These are phyloP conservation scores for Cladorrhinum sp. DNA, from an alignment of 2,329 filamentous ascomycete genomes.

Conservation along the genomic window DNA sequence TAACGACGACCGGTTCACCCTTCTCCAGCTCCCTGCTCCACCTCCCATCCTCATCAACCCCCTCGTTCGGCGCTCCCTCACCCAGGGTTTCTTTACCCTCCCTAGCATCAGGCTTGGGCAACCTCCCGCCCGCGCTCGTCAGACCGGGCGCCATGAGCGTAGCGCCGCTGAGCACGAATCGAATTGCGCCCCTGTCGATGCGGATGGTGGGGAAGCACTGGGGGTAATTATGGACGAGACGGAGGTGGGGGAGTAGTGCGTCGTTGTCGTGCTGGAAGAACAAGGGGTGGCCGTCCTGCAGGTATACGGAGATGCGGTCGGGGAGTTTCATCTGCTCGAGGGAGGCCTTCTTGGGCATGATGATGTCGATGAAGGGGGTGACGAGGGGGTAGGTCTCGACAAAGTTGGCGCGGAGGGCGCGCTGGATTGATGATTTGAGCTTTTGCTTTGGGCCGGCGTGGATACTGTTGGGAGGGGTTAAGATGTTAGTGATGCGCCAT, in stretches of 20 bases:
- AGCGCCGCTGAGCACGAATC: constrained; percentile 90
- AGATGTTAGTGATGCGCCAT: constrained; percentile 24
- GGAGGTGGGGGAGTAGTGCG: constrained; percentile 81
- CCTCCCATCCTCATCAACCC: constrained; percentile 48
- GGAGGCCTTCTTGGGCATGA: constrained; percentile 91
- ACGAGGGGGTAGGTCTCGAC: constrained; percentile 83
- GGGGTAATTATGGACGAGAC: constrained; percentile 86
- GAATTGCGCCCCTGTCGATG: constrained; percentile 93
- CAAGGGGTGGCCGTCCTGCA: constrained; percentile 71
- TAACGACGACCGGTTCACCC: constrained; percentile 82
- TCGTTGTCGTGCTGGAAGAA: constrained; percentile 83
- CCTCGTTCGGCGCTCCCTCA: constrained; percentile 40
- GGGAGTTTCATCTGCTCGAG: constrained; percentile 89
- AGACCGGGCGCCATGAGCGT: constrained; percentile 95
- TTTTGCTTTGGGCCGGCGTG: constrained; percentile 81
- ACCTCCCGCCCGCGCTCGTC: constrained; percentile 74
- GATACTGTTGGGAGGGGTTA: constrained; percentile 52
- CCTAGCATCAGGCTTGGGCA: constrained; percentile 58
- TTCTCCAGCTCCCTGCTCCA: constrained; percentile 69
- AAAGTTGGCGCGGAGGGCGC: constrained; percentile 77
- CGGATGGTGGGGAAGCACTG: constrained; percentile 77
- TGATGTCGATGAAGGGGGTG: constrained; percentile 83
- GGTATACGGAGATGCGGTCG: constrained; percentile 85
- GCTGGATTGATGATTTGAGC: constrained; percentile 94
- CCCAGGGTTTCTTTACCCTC: constrained; percentile 32